A percentile compares a stretch with the other conserved stretches of the same genome.
Conservation (phyloP, 805 yeast genomes). For the Myxozyma neotropica region DNA sequence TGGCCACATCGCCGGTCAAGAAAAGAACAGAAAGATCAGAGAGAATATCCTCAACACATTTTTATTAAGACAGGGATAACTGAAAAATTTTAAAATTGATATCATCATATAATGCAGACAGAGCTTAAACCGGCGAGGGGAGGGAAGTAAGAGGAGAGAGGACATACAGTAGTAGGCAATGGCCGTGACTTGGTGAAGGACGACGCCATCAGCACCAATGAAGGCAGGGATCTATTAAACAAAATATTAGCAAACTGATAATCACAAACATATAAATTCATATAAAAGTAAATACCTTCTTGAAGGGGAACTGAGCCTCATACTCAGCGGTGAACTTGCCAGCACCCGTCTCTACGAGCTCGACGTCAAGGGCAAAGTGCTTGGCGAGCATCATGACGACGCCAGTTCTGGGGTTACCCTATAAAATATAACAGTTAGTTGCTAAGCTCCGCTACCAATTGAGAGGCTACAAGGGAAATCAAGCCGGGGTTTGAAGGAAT, state of each 20-base stretch:
- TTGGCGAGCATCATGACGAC: constrained; percentile 46
- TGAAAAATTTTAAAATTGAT: constrained; percentile 36
- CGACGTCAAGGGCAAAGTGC: constrained; percentile 60
- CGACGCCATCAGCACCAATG: constrained; percentile 65
- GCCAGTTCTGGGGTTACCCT: constrained; percentile 36
- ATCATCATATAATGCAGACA: constrained; percentile 40
- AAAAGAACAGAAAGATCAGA: constrained; percentile 6
- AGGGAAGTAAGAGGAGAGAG: neutral
- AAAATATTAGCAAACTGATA: neutral
- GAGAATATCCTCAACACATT: constrained; percentile 22
- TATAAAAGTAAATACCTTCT: too few species aligned
- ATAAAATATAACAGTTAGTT: neutral
- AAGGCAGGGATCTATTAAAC: constrained; percentile 54
- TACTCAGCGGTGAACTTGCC: constrained; percentile 45
- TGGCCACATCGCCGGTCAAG: neutral
- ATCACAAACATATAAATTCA: neutral
- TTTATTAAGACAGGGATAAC: constrained; percentile 50
- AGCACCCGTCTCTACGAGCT: constrained; percentile 46
- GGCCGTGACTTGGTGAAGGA: constrained; percentile 66
- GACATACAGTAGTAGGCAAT: constrained; percentile 55
- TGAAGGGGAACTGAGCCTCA: constrained; percentile 56
- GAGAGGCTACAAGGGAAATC: neutral
- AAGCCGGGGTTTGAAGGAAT: neutral
- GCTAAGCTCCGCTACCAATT: neutral
- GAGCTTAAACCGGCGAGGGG: neutral